These are phyloP conservation scores for Asclepias syriaca DNA, from an alignment of 257 asterid species.

Conservation along the genomic window DNA sequence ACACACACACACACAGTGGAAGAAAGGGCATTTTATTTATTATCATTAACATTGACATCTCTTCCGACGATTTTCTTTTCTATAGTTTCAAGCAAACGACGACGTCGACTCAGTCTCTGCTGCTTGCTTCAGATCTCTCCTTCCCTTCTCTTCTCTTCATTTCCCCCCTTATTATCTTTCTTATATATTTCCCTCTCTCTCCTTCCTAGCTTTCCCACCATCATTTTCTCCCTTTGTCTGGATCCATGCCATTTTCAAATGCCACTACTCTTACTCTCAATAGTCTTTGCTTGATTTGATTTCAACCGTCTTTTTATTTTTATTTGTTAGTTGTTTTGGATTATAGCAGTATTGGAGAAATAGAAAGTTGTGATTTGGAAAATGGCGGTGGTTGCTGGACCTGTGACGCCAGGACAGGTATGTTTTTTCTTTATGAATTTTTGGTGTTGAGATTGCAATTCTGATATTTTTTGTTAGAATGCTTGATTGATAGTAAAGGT, in stretches of 20 bases:
- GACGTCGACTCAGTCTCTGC: slow-evolving; percentile 35
- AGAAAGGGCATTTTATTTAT: not conserved
- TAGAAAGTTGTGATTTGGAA: slow-evolving; percentile 1
- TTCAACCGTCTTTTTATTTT: not conserved
- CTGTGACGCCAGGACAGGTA: slow-evolving; percentile 71
- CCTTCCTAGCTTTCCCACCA: slow-evolving; percentile 2
- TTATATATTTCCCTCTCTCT: slow-evolving; percentile 7
- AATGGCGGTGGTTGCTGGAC: slow-evolving; percentile 70
- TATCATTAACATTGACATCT: slow-evolving; percentile 14
- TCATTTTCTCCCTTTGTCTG: not conserved
- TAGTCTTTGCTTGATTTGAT: slow-evolving; percentile 13
- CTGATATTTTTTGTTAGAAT: not conserved
- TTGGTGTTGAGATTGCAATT: not conserved
- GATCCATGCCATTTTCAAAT: slow-evolving; percentile 9
- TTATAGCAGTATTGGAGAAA: slow-evolving; percentile 11
- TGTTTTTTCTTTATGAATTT: slow-evolving; percentile 3
- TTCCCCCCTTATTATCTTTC: slow-evolving; percentile 6
- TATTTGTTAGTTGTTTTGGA: slow-evolving; percentile 8
- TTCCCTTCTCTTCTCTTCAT: slow-evolving; percentile 14
- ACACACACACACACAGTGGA: too few relatives aligned
- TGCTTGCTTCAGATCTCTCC: slow-evolving; percentile 48
- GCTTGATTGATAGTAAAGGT: not conserved
- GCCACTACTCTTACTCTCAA: not conserved
- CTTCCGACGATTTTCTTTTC: slow-evolving; percentile 11
- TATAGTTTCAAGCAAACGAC: slow-evolving; percentile 55